Evolutionary conservation across 1,284 basidiomycete genomes (phyloP).

Genomic region (Leccinum griseonigrum): DNA sequence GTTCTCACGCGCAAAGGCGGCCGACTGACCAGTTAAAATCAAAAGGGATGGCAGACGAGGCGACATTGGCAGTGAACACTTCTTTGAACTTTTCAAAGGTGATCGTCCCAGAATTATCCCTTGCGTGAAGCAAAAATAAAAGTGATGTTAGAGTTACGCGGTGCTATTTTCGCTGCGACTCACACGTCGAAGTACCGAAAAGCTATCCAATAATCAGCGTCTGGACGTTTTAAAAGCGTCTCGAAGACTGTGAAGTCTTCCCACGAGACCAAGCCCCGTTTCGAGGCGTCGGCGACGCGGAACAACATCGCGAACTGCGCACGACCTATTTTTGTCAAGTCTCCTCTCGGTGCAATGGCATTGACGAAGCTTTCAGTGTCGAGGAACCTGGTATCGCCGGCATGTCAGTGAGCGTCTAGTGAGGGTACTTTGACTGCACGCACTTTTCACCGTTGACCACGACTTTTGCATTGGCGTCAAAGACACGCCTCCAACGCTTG

Average conservation of each 20-base stretch:
- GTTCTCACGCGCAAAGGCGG: slow-evolving; percentile 3
- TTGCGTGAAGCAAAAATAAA: slow-evolving; percentile 30
- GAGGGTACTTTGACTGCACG: slow-evolving; percentile 26
- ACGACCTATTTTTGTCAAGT: slow-evolving; percentile 80
- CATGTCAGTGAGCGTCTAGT: slow-evolving; percentile 6
- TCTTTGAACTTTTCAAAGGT: slow-evolving; percentile 92
- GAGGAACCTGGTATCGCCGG: slow-evolving; percentile 56
- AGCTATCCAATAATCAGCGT: slow-evolving; percentile 94
- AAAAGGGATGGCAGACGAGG: slow-evolving; percentile 84
- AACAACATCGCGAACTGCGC: slow-evolving; percentile 88
- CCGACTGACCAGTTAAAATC: slow-evolving; percentile 81
- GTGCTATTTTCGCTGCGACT: slow-evolving; percentile 33
- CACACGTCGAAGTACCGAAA: slow-evolving; percentile 96
- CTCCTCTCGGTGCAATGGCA: slow-evolving; percentile 84
- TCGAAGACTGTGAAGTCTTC: slow-evolving; percentile 95
- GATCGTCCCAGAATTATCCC: slow-evolving; percentile 86
- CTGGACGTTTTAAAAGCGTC: slow-evolving; percentile 84
- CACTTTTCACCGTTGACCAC: slow-evolving; percentile 77
- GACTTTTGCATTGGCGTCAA: slow-evolving; percentile 78
- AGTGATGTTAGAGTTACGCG: slow-evolving; percentile 4
- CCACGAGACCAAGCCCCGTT: slow-evolving; percentile 83
- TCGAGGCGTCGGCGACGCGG: slow-evolving; percentile 81
- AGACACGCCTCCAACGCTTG: slow-evolving; percentile 82
- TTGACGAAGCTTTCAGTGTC: slow-evolving; percentile 86
- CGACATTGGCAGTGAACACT: slow-evolving; percentile 81